phyloP scores from a whole-genome alignment of 1,139 yeast genomes.

The Pichia sp. region DNA sequence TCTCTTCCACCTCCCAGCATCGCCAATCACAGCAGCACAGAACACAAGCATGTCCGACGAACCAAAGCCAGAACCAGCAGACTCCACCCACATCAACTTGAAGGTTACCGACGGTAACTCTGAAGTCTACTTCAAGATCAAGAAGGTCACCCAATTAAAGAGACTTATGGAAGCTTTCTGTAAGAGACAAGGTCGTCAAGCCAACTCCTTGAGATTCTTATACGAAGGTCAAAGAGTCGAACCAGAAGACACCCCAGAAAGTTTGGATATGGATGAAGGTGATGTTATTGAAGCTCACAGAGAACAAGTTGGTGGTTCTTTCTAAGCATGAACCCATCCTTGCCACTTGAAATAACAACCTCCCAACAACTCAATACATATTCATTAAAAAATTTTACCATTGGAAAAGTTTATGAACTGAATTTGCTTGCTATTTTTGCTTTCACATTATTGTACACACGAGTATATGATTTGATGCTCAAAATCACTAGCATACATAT shows the following conservation, averaged over 20 bases:
- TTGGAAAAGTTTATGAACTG: too few relatives aligned
- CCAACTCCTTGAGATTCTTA: slow-evolving; percentile 80
- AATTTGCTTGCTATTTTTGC: too few relatives aligned
- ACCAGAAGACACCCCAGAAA: slow-evolving; percentile 90
- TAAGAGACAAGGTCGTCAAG: slow-evolving; percentile 92
- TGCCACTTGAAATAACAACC: too few relatives aligned
- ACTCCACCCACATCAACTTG: slow-evolving; percentile 67
- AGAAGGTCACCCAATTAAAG: slow-evolving; percentile 86
- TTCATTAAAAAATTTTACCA: too few relatives aligned
- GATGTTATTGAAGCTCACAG: slow-evolving; percentile 98
- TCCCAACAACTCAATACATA: too few relatives aligned
- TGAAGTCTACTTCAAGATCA: slow-evolving; percentile 95
- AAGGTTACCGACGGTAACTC: slow-evolving; percentile 93
- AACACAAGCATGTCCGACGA: slow-evolving; percentile 29
- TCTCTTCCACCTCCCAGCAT: background rate
- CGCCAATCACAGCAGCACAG: background rate
- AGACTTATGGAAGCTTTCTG: slow-evolving; percentile 98
- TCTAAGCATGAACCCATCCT: too few relatives aligned
- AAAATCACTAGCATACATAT: too few relatives aligned
- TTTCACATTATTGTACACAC: too few relatives aligned
- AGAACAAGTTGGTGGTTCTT: slow-evolving; percentile 75
- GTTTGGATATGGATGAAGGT: slow-evolving; percentile 89
- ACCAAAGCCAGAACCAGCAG: slow-evolving; percentile 61
- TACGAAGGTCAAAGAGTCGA: slow-evolving; percentile 91
- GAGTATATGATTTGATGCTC: too few relatives aligned